These are phyloP conservation scores for Wilcoxina mikolae DNA, from an alignment of 495 filamentous ascomycete species.

Conservation along the genomic window DNA sequence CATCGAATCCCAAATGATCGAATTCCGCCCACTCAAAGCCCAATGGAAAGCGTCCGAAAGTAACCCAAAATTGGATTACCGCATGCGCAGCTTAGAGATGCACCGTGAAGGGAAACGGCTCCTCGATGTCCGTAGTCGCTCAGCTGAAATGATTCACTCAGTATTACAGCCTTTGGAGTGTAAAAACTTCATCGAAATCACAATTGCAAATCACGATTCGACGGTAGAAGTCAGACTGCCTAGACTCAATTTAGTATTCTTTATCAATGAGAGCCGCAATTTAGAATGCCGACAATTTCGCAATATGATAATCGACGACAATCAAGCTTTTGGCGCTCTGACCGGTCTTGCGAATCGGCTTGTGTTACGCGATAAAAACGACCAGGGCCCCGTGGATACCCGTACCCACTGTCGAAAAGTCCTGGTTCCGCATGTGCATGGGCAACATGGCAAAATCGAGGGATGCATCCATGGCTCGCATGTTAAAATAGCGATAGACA, in stretches of 20 bases:
- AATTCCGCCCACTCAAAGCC: constrained; percentile 35
- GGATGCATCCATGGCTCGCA: too few species aligned
- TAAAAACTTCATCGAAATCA: constrained; percentile 31
- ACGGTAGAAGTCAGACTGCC: constrained; percentile 33
- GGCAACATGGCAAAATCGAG: constrained; percentile 18
- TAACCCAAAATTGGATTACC: constrained; percentile 10
- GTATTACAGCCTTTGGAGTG: constrained; percentile 31
- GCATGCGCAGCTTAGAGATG: background rate
- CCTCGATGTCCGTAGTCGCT: constrained; percentile 30
- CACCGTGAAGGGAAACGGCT: background rate
- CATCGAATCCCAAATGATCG: constrained; percentile 32
- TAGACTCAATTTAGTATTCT: constrained; percentile 38
- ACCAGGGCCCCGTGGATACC: constrained; percentile 24
- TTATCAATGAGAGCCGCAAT: constrained; percentile 22
- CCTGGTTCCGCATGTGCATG: constrained; percentile 38
- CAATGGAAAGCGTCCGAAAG: constrained; percentile 32
- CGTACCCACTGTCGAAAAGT: constrained; percentile 27
- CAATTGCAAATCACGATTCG: constrained; percentile 24
- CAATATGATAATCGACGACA: constrained; percentile 39
- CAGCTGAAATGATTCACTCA: constrained; percentile 25
- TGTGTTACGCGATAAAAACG: constrained; percentile 32
- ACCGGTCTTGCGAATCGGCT: constrained; percentile 42
- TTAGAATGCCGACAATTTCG: constrained; percentile 40
- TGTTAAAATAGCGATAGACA: constrained; percentile 32
- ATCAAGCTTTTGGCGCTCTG: constrained; percentile 39